Evolutionary conservation across 2,329 filamentous ascomycete genomes (phyloP).

Genomic region (Fusarium robinianum): DNA sequence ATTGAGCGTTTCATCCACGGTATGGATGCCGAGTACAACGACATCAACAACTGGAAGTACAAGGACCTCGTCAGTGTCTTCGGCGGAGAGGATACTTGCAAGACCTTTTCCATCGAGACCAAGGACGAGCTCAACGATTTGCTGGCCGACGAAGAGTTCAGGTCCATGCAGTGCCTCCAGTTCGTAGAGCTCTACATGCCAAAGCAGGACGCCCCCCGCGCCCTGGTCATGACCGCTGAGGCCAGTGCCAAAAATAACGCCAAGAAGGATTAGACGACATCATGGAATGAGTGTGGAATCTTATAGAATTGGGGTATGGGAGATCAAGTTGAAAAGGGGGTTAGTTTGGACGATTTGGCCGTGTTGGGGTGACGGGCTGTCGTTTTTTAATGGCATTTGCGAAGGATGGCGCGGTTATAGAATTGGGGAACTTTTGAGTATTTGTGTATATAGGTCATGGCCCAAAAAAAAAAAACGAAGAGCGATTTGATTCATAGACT

Average conservation of each 20-base stretch:
- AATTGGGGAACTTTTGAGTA: too few species aligned
- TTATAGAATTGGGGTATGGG: constrained; percentile 20
- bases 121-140: constrained; percentile 69
- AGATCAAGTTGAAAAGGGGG: too few species aligned
- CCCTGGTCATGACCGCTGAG: constrained; percentile 71
- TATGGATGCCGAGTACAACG: constrained; percentile 79
- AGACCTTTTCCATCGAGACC: constrained; percentile 70
- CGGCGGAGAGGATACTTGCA: constrained; percentile 63
- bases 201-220: constrained; percentile 74
- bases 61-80: constrained; percentile 70
- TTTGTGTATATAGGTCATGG: too few species aligned
- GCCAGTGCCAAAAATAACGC: constrained; percentile 72
- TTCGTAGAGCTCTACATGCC: constrained; percentile 85
- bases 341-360: too few species aligned
- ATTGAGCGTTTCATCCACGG: constrained; percentile 90
- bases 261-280: constrained; percentile 40
- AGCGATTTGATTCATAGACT: too few species aligned
- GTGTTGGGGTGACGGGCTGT: too few species aligned
- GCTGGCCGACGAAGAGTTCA: constrained; percentile 67
- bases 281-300: background rate
- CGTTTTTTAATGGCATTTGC: too few species aligned
- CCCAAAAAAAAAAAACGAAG: too few species aligned
- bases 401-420: too few species aligned
- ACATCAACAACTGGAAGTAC: constrained; percentile 76
- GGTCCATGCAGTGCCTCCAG: constrained; percentile 58